Percentiles rank a stretch among this genome's conserved stretches.
Conservation (phyloP, 2,329 filamentous ascomycete genomes). For the Xylaria sp. region DNA sequence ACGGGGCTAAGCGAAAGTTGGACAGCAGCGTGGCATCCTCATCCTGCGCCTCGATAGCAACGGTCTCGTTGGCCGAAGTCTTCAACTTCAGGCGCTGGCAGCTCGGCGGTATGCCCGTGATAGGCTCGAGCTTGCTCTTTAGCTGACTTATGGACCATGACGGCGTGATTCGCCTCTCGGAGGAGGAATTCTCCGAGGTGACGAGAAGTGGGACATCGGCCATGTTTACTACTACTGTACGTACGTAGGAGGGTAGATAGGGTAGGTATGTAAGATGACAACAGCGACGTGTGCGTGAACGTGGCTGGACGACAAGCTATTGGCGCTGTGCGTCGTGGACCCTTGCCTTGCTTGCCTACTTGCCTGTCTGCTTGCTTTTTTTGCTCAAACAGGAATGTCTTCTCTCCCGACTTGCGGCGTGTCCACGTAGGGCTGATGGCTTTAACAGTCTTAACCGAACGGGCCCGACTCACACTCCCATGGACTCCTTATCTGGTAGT, state of each 20-base stretch:
- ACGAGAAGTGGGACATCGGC: slow-evolving; percentile 78
- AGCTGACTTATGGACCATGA: slow-evolving; percentile 88
- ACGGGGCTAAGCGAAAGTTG: slow-evolving; percentile 70
- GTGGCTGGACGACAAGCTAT: slow-evolving; percentile 12
- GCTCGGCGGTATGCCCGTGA: slow-evolving; percentile 87
- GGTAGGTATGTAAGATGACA: slow-evolving; percentile 22
- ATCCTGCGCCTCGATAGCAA: slow-evolving; percentile 71
- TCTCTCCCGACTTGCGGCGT: slow-evolving; percentile 7
- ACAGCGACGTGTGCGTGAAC: slow-evolving; percentile 22
- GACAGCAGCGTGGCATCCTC: slow-evolving; percentile 73
- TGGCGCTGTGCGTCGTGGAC: slow-evolving; percentile 3
- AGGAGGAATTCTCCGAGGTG: slow-evolving; percentile 76
- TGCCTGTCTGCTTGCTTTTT: slow-evolving; percentile 6
- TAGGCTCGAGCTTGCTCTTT: slow-evolving; percentile 86
- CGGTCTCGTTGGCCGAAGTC: slow-evolving; percentile 62
- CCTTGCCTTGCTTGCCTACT: slow-evolving; percentile 7
- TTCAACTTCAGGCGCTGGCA: slow-evolving; percentile 79
- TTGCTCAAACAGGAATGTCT: slow-evolving; percentile 15
- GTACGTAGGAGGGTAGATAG: neutral
- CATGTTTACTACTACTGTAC: slow-evolving; percentile 48
- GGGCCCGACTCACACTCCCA: slow-evolving; percentile 2
- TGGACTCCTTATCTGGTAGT: slow-evolving; percentile 4
- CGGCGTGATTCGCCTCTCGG: slow-evolving; percentile 89
- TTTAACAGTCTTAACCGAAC: slow-evolving; percentile 7
- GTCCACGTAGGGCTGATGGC: slow-evolving; percentile 29